These are phyloP conservation scores for Echites panduratus DNA, from an alignment of 257 asterid species.

Conservation along the genomic window DNA sequence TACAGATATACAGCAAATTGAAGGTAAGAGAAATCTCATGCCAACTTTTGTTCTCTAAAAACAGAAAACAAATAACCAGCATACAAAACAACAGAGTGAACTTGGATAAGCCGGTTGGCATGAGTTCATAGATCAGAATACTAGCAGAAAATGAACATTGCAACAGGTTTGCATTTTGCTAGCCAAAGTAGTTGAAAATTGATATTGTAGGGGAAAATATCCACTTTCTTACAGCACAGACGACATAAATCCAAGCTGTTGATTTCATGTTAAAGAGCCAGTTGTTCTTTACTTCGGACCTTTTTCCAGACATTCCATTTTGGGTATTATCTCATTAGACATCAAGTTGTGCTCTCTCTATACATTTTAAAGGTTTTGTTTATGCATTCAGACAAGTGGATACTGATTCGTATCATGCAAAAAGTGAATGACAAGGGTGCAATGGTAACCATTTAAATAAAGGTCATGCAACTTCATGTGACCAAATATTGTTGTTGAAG, in stretches of 20 bases:
- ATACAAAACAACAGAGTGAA: not conserved
- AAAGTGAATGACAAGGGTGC: not conserved
- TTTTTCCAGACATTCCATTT: not conserved
- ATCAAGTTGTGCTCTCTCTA: not conserved
- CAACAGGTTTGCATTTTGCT: not conserved
- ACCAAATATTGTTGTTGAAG: not conserved
- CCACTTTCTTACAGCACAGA: not conserved
- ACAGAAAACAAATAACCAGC: not conserved
- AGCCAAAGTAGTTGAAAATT: not conserved
- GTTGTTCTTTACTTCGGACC: not conserved
- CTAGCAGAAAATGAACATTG: not conserved
- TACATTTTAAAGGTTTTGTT: not conserved
- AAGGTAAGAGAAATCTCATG: not conserved
- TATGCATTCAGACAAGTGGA: not conserved
- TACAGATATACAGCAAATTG: not conserved
- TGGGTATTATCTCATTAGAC: not conserved
- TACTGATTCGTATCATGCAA: not conserved
- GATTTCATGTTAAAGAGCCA: not conserved
- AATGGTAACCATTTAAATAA: not conserved
- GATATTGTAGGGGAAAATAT: not conserved
- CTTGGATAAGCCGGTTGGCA: not conserved
- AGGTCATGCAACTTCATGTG: not conserved
- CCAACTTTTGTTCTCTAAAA: not conserved
- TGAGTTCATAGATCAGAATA: not conserved
- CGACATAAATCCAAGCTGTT: not conserved